A percentile compares a stretch with the other conserved stretches of the same genome.
These are phyloP conservation scores for Arthrinium phaeospermum DNA, from an alignment of 2,329 filamentous ascomycete species.

Conservation along the genomic window DNA sequence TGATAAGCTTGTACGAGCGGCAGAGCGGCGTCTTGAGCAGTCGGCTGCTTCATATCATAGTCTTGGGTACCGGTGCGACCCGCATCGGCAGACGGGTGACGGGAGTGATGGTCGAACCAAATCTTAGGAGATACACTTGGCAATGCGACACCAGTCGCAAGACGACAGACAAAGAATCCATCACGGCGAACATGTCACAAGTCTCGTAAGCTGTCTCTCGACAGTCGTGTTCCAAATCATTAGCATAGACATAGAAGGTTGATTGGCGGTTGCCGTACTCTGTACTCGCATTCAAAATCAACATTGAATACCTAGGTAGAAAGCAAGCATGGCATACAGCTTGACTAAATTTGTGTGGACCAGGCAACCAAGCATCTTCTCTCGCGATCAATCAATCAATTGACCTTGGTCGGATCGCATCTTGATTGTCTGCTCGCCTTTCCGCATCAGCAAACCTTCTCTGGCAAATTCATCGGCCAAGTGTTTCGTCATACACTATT, in stretches of 20 bases:
- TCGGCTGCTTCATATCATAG: background rate
- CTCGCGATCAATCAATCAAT: background rate
- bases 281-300: background rate
- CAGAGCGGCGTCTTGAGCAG: background rate
- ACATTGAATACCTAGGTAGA: no score
- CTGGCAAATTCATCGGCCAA: no score
- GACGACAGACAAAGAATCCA: no score
- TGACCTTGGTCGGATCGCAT: background rate
- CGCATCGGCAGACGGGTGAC: background rate
- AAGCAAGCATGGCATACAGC: background rate
- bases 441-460: background rate
- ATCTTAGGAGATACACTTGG: background rate
- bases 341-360: background rate
- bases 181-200: rapidly evolving
- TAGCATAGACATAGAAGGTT: background rate
- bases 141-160: background rate
- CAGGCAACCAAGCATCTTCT: background rate
- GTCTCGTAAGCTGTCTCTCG: background rate
- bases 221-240: background rate
- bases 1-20: background rate
- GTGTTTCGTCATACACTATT: background rate
- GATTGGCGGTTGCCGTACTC: background rate
- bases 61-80: background rate
- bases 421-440: background rate
- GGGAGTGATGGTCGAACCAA: background rate